phyloP scores from a whole-genome alignment of 306 rosid genomes.

The Hylodesmum podocarpum region DNA sequence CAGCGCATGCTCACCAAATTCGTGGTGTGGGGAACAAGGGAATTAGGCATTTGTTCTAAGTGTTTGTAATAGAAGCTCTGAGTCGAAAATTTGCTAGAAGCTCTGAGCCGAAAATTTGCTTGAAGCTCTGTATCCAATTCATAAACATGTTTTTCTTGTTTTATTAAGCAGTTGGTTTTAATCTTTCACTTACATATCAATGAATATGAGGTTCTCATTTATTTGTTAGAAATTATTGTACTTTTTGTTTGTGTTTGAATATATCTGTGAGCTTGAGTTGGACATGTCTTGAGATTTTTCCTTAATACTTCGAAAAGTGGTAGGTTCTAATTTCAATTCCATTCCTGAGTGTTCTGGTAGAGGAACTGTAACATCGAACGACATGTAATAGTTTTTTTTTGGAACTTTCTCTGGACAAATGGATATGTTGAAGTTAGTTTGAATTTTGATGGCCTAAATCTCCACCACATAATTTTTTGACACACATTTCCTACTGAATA shows the following conservation, averaged over 20 bases:
- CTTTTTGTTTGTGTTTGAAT: background rate
- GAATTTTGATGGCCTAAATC: background rate
- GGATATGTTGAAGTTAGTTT: background rate
- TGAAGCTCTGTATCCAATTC: no score
- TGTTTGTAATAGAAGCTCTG: no score
- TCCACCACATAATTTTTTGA: background rate
- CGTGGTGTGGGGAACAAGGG: no score
- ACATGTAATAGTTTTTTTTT: background rate
- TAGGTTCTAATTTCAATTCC: background rate
- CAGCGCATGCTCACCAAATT: no score
- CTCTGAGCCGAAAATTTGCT: no score
- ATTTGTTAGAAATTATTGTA: background rate
- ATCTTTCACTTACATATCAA: no score
- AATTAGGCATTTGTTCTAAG: no score
- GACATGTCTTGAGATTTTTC: constrained; percentile 21
- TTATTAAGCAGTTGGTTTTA: no score
- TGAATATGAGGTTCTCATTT: background rate
- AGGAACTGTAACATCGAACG: background rate
- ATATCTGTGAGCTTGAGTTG: constrained; percentile 11
- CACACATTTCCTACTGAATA: background rate
- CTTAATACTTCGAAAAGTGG: constrained; percentile 23
- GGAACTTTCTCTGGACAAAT: background rate
- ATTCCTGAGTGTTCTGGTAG: background rate
- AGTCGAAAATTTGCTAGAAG: no score
- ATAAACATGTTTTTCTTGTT: no score